Evolutionary conservation across 495 filamentous ascomycete genomes (phyloP).

Genomic region (Usnea hakonensis): DNA sequence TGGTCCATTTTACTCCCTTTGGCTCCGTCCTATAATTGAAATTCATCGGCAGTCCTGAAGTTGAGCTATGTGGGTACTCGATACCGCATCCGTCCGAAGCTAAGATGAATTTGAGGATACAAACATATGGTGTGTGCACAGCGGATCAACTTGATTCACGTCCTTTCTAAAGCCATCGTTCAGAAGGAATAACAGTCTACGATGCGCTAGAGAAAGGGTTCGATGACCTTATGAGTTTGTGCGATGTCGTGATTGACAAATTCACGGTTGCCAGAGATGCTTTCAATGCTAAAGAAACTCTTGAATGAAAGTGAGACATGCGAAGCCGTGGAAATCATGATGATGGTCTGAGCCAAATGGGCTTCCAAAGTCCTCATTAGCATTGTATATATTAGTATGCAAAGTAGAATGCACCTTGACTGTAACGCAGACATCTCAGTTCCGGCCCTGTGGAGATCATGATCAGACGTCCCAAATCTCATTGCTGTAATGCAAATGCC

Average conservation of each 20-base stretch:
- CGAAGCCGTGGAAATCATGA: background rate
- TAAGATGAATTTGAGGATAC: slow-evolving; percentile 95
- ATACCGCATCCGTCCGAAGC: slow-evolving; percentile 94
- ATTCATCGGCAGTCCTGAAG: slow-evolving; percentile 52
- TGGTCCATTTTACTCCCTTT: slow-evolving; percentile 13
- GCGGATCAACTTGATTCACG: background rate
- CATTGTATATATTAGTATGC: slow-evolving; percentile 10
- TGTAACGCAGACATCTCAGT: slow-evolving; percentile 12
- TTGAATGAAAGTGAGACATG: slow-evolving; percentile 15
- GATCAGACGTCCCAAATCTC: background rate
- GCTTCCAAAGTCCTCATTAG: background rate
- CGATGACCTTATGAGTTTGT: slow-evolving; percentile 77
- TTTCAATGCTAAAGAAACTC: slow-evolving; percentile 43
- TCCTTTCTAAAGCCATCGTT: slow-evolving; percentile 13
- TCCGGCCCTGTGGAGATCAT: slow-evolving; percentile 20
- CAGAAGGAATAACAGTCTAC: slow-evolving; percentile 71
- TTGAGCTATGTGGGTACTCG: slow-evolving; percentile 96
- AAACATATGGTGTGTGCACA: slow-evolving; percentile 72
- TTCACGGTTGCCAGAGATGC: slow-evolving; percentile 61
- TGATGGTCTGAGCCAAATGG: background rate
- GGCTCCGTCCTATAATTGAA: background rate
- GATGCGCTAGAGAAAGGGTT: slow-evolving; percentile 87
- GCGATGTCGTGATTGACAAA: slow-evolving; percentile 82
- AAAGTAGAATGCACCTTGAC: background rate
- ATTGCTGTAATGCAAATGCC: slow-evolving; percentile 6